Evolutionary conservation across 352 stramenopile genomes (phyloP), one percentile per base, ranked within the genome.

Genomic region (Globisporangium spiculum): DNA sequence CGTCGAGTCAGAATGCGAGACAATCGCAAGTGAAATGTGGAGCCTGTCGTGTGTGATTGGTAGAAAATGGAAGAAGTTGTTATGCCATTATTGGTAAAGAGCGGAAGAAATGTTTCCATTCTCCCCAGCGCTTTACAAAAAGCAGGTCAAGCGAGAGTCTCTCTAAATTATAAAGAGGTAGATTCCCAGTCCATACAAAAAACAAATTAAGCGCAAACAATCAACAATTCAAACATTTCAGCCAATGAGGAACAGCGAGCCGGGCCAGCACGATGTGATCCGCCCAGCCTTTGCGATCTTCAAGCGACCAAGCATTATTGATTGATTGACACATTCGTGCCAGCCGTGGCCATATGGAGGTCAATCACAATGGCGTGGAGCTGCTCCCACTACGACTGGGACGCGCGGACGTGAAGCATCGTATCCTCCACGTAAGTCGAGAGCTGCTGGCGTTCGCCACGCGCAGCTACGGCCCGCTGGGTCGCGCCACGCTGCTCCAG

Each of bases 391-490:
- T 50, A 36, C 58, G 24, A 12, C 44, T 55, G 18, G 9, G 3
- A 5, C 24, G 22, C 22, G 20, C 10, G 5, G 70, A 86, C 8
- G 74, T 74, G 4, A 79, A 81, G 67, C 69, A 71, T 38, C 73
- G 81, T 12, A 60, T 81, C 4, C 20, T 74, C 1, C 20, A 46
- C 18, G 73, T 81, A 34, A 79, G 69, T 56, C 63, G 26, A 16
- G 68, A 80, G 27, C 18, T 89, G 12, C 36, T 75, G 63, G 60
- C 50, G 36, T 57, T 84, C 9, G 74, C 80, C 4, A 26, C n/a
- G 18, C 72, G 71, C 18, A 87, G 77, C 73, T 87, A 80, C 38
- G 83, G 83, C 2, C 81, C 81, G 2, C 65, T 72, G 14, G 79
- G 83, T 0, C 70, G 65, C 22, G 53, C 75, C 6, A 84, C 82